These are phyloP conservation scores for Hylodesmum podocarpum DNA, from an alignment of 306 rosid genomes.

Conservation along the genomic window DNA sequence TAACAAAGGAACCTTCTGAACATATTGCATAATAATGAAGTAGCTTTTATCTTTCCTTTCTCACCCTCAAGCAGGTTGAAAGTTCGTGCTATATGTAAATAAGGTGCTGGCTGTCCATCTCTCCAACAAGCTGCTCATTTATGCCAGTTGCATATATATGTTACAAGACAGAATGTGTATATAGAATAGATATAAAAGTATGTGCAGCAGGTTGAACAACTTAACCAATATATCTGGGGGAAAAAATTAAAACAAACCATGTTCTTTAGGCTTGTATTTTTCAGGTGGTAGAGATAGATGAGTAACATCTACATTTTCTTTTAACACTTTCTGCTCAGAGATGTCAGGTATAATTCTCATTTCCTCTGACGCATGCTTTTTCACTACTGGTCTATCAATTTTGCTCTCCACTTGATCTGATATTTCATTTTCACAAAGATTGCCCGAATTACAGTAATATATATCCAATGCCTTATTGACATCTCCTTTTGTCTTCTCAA, in stretches of 20 bases:
- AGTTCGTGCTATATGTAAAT: constrained; percentile 86
- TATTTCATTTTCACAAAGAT: constrained; percentile 37
- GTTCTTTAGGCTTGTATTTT: constrained; percentile 69
- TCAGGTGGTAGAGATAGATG: constrained; percentile 63
- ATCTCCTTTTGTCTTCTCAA: constrained; percentile 81
- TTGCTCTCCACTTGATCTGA: constrained; percentile 38
- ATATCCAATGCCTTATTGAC: constrained; percentile 73
- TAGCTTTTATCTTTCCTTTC: constrained; percentile 87
- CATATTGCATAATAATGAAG: constrained; percentile 89
- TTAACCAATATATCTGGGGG: constrained; percentile 2
- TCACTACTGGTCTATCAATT: constrained; percentile 32
- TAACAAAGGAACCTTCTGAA: constrained; percentile 71
- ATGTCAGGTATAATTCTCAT: constrained; percentile 33
- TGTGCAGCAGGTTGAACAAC: constrained; percentile 24
- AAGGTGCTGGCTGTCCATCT: constrained; percentile 80
- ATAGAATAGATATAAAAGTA: constrained; percentile 11
- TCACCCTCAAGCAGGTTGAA: constrained; percentile 78
- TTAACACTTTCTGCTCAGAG: constrained; percentile 39
- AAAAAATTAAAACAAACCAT: constrained; percentile 57
- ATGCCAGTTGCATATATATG: constrained; percentile 30
- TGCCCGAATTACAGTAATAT: constrained; percentile 53
- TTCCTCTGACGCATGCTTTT: constrained; percentile 35
- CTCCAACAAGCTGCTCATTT: constrained; percentile 78
- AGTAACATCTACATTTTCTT: constrained; percentile 48
- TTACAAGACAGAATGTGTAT: constrained; percentile 25